Percentiles rank a stretch among this genome's conserved stretches.
phyloP scores from a whole-genome alignment of 208 protist species.

The Trypanosoma vivax region DNA sequence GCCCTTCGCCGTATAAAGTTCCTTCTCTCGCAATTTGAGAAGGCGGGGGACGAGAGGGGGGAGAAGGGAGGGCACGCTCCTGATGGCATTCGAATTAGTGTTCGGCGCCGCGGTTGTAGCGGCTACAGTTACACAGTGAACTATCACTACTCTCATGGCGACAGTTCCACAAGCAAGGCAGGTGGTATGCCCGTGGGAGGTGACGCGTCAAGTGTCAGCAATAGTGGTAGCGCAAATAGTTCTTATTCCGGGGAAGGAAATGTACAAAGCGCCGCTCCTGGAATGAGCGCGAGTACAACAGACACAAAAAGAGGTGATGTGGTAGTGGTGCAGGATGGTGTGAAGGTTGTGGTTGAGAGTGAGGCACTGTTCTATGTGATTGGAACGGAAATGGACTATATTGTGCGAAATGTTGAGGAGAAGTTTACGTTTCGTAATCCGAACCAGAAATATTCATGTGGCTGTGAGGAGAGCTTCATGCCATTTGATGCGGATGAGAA shows the following conservation, averaged over 20 bases:
- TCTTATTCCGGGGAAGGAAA: too few species aligned
- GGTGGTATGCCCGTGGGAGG: background rate
- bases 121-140: conserved; percentile 96
- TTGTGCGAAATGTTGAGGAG: conserved; percentile 88
- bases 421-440: conserved; percentile 97
- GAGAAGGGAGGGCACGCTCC: background rate
- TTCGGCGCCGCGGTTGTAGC: conserved; percentile 92
- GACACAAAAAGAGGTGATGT: conserved; percentile 35
- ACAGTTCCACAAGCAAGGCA: conserved; percentile 14
- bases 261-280: too few species aligned
- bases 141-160: conserved; percentile 55
- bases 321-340: conserved; percentile 87
- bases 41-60: conserved; percentile 4
- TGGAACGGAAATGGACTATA: conserved; percentile 96
- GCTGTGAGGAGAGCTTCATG: conserved; percentile 96
- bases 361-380: conserved; percentile 95
- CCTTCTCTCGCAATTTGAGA: conserved; percentile 45
- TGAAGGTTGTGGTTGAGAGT: conserved; percentile 91
- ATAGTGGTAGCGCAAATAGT: background rate
- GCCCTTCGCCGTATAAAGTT: conserved; percentile 77
- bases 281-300: too few species aligned
- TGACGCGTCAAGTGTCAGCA: background rate
- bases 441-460: conserved; percentile 94
- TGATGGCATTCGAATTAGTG: conserved; percentile 88
- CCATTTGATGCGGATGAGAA: conserved; percentile 78